Conservation (phyloP, 1,284 basidiomycete species). For the Wallemia hederae region DNA sequence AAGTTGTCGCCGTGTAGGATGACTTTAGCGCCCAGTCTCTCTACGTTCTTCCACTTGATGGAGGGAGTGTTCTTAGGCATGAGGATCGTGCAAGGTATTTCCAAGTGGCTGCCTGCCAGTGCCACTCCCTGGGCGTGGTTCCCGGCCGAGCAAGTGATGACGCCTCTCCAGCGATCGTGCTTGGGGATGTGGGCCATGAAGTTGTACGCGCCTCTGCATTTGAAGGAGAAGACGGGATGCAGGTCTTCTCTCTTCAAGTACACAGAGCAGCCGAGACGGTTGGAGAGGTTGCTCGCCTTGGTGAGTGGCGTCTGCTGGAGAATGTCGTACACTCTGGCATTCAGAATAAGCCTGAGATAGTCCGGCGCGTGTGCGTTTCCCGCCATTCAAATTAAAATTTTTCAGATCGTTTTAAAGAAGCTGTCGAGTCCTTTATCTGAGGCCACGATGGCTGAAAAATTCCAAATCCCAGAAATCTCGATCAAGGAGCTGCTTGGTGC, state of each 20-base stretch:
- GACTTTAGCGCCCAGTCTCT: slow-evolving; percentile 73
- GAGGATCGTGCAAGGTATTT: slow-evolving; percentile 84
- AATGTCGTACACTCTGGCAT: slow-evolving; percentile 78
- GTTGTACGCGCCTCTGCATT: slow-evolving; percentile 93
- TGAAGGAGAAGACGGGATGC: slow-evolving; percentile 97
- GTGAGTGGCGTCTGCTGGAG: slow-evolving; percentile 76
- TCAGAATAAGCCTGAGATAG: slow-evolving; percentile 74
- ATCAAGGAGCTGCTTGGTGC: slow-evolving; percentile 59
- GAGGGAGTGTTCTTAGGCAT: slow-evolving; percentile 87
- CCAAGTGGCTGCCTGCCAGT: slow-evolving; percentile 55
- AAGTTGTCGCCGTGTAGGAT: slow-evolving; percentile 79
- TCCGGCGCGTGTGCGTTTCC: slow-evolving; percentile 31
- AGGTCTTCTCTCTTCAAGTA: slow-evolving; percentile 84
- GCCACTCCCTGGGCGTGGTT: slow-evolving; percentile 99
- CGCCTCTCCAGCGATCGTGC: slow-evolving; percentile 86
- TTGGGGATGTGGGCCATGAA: slow-evolving; percentile 75
- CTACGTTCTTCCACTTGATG: slow-evolving; percentile 88
- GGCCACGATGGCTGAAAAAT: slow-evolving; percentile 11
- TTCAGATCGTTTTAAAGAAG: not conserved
- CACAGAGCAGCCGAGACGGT: slow-evolving; percentile 67
- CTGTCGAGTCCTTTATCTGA: not conserved
- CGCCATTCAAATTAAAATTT: not conserved
- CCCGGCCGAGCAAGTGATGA: slow-evolving; percentile 87
- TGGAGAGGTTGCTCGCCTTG: slow-evolving; percentile 53
- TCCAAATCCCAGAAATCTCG: slow-evolving; percentile 45